A percentile compares a stretch with the other conserved stretches of the same genome.
These are phyloP conservation scores for Exophiala aquamarina DNA, from an alignment of 2,329 filamentous ascomycete genomes.

Conservation along the genomic window DNA sequence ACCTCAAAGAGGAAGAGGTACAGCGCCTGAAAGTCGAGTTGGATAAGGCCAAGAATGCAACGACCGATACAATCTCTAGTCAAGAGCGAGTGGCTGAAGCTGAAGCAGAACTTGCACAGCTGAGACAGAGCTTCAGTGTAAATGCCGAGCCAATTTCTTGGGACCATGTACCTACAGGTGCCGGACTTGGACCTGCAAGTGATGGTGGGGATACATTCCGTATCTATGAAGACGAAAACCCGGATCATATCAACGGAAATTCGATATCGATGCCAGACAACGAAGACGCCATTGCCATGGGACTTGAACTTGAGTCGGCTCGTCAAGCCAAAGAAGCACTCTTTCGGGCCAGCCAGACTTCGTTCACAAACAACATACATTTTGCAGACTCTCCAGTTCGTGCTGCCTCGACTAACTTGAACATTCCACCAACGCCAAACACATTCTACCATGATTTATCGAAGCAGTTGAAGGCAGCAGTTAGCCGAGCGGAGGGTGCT, in stretches of 20 bases:
- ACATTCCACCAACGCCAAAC: conserved; percentile 37
- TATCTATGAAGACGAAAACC: conserved; percentile 28
- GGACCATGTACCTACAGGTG: conserved; percentile 5
- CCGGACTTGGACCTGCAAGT: conserved; percentile 3
- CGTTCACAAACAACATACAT: conserved; percentile 15
- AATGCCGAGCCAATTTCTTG: conserved; percentile 13
- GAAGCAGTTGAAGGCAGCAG: conserved; percentile 36
- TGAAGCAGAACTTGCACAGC: conserved; percentile 29
- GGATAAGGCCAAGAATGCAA: conserved; percentile 20
- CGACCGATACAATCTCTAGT: conserved; percentile 10
- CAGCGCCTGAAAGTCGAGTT: conserved; percentile 30
- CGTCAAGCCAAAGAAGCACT: conserved; percentile 40
- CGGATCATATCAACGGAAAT: conserved; percentile 24
- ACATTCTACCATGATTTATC: conserved; percentile 40
- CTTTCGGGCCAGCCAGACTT: conserved; percentile 36
- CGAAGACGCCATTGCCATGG: conserved; percentile 33
- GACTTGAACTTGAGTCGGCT: conserved; percentile 39
- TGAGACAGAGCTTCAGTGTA: conserved; percentile 26
- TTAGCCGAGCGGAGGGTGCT: conserved; percentile 40
- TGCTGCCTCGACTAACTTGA: conserved; percentile 22
- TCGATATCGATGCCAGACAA: conserved; percentile 11
- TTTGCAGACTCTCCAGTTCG: conserved; percentile 28
- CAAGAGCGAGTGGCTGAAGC: conserved; percentile 27
- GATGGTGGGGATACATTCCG: conserved; percentile 23
- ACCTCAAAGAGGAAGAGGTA: conserved; percentile 33